Percentiles rank a stretch among this genome's conserved stretches.
phyloP scores from a whole-genome alignment of 768 basidiomycete species.

The Lactarius deliciosus region DNA sequence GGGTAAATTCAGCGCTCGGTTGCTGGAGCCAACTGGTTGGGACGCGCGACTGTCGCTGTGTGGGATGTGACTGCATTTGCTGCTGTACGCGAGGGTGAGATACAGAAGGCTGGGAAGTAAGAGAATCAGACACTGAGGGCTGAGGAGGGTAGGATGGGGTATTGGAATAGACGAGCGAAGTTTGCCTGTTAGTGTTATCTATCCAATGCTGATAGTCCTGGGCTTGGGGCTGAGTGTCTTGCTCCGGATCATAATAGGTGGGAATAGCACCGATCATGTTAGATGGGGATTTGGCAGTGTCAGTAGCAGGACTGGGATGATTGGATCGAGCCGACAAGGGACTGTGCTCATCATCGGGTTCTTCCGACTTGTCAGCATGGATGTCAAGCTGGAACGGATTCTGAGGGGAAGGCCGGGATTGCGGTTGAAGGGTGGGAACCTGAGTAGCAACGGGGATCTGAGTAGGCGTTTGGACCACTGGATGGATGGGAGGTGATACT shows the following conservation, averaged over 20 bases:
- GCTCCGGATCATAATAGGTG: slow-evolving; percentile 30
- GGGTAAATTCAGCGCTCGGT: background rate
- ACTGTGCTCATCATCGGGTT: background rate
- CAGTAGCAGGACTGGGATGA: slow-evolving; percentile 6
- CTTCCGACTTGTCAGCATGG: too few relatives aligned
- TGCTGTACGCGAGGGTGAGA: background rate
- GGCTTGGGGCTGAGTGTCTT: slow-evolving; percentile 13
- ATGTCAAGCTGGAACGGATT: too few relatives aligned
- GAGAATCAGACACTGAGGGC: background rate
- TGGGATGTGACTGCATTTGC: background rate
- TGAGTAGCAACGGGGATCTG: too few relatives aligned
- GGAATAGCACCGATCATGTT: slow-evolving; percentile 32
- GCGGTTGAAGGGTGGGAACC: too few relatives aligned
- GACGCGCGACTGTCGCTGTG: background rate
- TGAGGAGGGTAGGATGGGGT: background rate
- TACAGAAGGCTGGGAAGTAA: background rate
- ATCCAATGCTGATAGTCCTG: slow-evolving; percentile 25
- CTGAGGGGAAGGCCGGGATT: too few relatives aligned
- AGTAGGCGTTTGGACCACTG: too few relatives aligned
- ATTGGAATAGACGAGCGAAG: slow-evolving; percentile 6
- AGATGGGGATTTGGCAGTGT: slow-evolving; percentile 8
- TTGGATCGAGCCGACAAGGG: background rate
- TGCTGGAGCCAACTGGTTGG: background rate
- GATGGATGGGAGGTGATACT: too few relatives aligned
- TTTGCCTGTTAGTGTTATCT: background rate